Evolutionary conservation across 352 stramenopile species (phyloP), one percentile per base, ranked within the genome.

Genomic region (Aphanomyces euteiches): DNA sequence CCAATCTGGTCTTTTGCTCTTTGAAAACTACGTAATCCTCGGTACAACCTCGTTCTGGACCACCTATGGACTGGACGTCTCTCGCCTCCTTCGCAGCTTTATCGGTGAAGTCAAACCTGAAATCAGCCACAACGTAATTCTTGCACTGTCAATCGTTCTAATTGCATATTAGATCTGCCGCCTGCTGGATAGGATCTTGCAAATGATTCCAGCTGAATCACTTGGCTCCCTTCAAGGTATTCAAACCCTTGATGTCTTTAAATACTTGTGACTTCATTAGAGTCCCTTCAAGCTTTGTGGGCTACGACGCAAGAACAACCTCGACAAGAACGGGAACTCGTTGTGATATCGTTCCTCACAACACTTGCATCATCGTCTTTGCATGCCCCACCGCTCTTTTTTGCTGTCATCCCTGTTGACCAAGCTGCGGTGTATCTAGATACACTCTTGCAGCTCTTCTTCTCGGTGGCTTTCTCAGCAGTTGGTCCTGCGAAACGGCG

Each of bases 81-180:
- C 57, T 0, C 38, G 56, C 7, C 68, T 93, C 39, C 72, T 93
- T 13, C 66, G 65, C 19, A 75, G 74, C 47, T 64, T 93, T 5
- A 56, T 93, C 7, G 85, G 85, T 5, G 86, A 80, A 47, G 84
- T 93, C 7, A 90, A 90, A 43, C 77, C 82, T 17, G 85, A 95
- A 3, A 83, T 77, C 12, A 67, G 87, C 37, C 83, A 90, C 54
- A 69, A 90, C 34, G 84, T 81, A 15, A 69, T 78, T 40, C 75
- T 76, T 7, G 8, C 73, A 84, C 19, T 54, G 88, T 13, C 57
- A 71, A 13, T 69, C 60, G 5, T 69, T 82, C 66, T 75, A 80
- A 48, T 5, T 41, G 13, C 7, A 21, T n/a, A 15, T 5, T 73
- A 69, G 58, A 69, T 73, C 36, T 56, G 54, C 8, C 67, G 58